These are phyloP conservation scores for Chlorella ohadii DNA, from an alignment of 139 green algal genomes.

Conservation along the genomic window DNA sequence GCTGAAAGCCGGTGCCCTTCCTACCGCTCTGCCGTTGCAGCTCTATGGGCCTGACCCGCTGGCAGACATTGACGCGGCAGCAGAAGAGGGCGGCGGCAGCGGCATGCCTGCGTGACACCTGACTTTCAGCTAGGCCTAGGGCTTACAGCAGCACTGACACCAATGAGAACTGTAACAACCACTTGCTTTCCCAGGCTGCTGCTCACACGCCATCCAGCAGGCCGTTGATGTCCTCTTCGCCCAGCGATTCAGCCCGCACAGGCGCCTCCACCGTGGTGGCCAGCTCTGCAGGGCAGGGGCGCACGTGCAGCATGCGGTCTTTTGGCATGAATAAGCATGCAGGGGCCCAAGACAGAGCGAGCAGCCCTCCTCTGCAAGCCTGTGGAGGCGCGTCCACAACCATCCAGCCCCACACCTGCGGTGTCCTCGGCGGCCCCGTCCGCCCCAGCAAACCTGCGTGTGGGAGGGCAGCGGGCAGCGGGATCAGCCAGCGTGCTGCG, in stretches of 20 bases:
- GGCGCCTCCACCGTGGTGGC: conserved; percentile 21
- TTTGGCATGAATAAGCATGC: too few species aligned
- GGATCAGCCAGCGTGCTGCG: too few species aligned
- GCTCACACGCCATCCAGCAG: conserved; percentile 27
- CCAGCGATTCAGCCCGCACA: background rate
- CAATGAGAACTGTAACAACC: too few species aligned
- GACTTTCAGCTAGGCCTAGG: too few species aligned
- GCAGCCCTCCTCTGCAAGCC: too few species aligned
- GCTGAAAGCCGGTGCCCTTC: too few species aligned
- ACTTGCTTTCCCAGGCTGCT: too few species aligned
- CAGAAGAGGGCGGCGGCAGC: background rate
- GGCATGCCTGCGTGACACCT: background rate
- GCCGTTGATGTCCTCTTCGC: background rate
- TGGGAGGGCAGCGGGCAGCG: too few species aligned
- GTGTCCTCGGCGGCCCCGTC: conserved; percentile 20
- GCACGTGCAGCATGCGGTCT: background rate
- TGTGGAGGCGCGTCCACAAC: too few species aligned
- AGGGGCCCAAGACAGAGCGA: too few species aligned
- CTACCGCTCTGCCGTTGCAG: too few species aligned
- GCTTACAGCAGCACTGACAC: too few species aligned
- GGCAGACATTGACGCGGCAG: background rate
- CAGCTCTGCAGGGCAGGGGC: background rate
- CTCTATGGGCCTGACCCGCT: conserved; percentile 57
- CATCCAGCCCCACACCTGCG: background rate
- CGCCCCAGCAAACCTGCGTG: background rate